These are phyloP conservation scores for Hymenoscyphus scutula DNA, from an alignment of 2,329 filamentous ascomycete genomes.

Conservation along the genomic window DNA sequence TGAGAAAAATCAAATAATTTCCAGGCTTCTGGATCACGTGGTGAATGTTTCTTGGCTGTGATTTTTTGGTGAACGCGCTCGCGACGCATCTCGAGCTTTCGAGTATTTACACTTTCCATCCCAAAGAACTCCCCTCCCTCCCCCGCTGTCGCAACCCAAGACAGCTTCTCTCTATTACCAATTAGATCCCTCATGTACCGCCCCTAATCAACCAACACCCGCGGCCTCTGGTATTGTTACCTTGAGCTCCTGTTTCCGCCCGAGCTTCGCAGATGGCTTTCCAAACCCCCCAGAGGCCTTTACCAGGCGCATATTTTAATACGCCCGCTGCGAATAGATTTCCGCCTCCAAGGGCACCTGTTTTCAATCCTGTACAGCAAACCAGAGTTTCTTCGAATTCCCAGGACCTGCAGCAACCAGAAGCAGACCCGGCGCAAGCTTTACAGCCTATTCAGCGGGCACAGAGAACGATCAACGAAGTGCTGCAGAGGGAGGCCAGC, in stretches of 20 bases:
- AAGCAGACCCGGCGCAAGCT: constrained; percentile 37
- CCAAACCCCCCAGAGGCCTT: constrained; percentile 64
- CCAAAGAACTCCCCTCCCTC: constrained; percentile 12
- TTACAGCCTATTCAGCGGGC: constrained; percentile 74
- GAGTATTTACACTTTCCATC: constrained; percentile 18
- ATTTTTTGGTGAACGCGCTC: constrained; percentile 10
- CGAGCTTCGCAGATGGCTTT: constrained; percentile 25
- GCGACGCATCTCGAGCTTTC: constrained; percentile 18
- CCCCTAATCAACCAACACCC: constrained; percentile 21
- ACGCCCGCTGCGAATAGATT: constrained; percentile 63
- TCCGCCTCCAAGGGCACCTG: constrained; percentile 50
- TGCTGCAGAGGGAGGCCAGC: constrained; percentile 70
- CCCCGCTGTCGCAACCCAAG: constrained; percentile 11
- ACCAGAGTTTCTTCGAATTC: constrained; percentile 17
- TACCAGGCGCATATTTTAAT: constrained; percentile 73
- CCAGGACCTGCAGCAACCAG: constrained; percentile 12
- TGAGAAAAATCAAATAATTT: not conserved
- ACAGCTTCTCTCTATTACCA: constrained; percentile 9
- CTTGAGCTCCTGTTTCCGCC: not conserved
- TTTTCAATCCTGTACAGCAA: constrained; percentile 41
- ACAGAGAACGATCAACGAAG: constrained; percentile 77
- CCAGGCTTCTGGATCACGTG: not conserved
- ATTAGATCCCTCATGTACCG: constrained; percentile 26
- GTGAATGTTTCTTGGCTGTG: not conserved
- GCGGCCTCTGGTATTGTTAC: constrained; percentile 22